Evolutionary conservation across 306 rosid species (phyloP).

Genomic region (Dicorynia guianensis): DNA sequence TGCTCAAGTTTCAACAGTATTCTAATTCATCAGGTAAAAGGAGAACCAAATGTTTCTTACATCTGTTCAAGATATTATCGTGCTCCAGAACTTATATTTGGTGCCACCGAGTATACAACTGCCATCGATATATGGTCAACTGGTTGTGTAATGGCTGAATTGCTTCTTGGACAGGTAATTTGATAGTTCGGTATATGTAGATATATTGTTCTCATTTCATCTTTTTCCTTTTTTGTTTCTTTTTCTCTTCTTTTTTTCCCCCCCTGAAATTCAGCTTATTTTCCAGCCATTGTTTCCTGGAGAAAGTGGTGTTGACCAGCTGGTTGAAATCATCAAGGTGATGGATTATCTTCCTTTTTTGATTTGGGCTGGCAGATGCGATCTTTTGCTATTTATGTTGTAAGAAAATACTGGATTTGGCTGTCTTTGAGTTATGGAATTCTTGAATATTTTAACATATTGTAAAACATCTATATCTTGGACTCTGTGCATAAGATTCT

Average conservation of each 20-base stretch:
- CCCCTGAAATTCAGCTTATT: constrained; percentile 45
- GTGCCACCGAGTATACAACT: constrained; percentile 97
- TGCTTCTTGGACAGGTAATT: constrained; percentile 94
- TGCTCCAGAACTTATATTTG: constrained; percentile 98
- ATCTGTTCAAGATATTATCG: constrained; percentile 99
- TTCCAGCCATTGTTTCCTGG: constrained; percentile 98
- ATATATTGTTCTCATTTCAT: not conserved
- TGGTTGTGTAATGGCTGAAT: constrained; percentile 99
- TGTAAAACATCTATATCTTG: constrained; percentile 11
- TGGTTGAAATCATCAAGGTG: constrained; percentile 99
- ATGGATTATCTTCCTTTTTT: constrained; percentile 1
- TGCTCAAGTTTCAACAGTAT: constrained; percentile 32
- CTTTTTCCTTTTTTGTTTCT: constrained; percentile 15
- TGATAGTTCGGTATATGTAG: constrained; percentile 36
- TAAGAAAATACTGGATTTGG: constrained; percentile 32
- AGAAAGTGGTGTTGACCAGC: constrained; percentile 99
- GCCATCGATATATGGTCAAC: constrained; percentile 99
- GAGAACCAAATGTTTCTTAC: constrained; percentile 98
- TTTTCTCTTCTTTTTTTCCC: constrained; percentile 6
- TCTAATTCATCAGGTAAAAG: constrained; percentile 82
- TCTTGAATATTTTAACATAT: constrained; percentile 7
- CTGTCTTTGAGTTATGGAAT: constrained; percentile 22
- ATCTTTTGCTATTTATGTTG: not conserved
- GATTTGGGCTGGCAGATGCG: not conserved
- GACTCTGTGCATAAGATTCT: constrained; percentile 4